These are phyloP conservation scores for Diospyros kaki DNA, from an alignment of 148 eudicot genomes.

Conservation along the genomic window DNA sequence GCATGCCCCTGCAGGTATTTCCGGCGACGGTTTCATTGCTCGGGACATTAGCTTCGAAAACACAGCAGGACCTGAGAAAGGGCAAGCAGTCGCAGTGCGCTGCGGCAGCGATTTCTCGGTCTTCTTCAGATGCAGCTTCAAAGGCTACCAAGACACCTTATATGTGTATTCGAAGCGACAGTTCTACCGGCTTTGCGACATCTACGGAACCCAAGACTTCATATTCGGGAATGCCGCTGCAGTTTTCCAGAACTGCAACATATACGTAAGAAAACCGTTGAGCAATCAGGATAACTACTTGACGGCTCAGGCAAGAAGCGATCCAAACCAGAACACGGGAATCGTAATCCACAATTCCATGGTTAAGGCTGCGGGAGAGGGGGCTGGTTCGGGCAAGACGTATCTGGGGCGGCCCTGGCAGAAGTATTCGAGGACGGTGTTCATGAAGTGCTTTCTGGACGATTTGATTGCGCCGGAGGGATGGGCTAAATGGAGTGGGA, in stretches of 20 bases:
- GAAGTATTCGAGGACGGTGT: conserved; percentile 48
- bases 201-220: conserved; percentile 39
- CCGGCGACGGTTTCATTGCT: conserved; percentile 31
- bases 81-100: conserved; percentile 41
- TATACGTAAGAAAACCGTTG: conserved; percentile 29
- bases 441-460: conserved; percentile 39
- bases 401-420: conserved; percentile 67
- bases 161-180: conserved; percentile 31
- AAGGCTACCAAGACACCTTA: conserved; percentile 44
- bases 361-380: conserved; percentile 25
- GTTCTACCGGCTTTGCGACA: conserved; percentile 34
- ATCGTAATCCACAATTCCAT: conserved; percentile 45
- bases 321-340: conserved; percentile 34
- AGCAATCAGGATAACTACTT: conserved; percentile 26
- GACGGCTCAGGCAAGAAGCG: conserved; percentile 35
- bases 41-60: conserved; percentile 33
- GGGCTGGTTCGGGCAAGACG: conserved; percentile 13
- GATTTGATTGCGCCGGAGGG: conserved; percentile 38
- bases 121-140: conserved; percentile 37
- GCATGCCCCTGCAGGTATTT: conserved; percentile 17
- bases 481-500: conserved; percentile 57
- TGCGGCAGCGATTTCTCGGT: conserved; percentile 32
- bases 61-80: conserved; percentile 44
- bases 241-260: conserved; percentile 34
- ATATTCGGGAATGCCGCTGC: conserved; percentile 36